These are phyloP conservation scores for Poa annua DNA, from an alignment of 176 grass and related monocot genomes.

Conservation along the genomic window DNA sequence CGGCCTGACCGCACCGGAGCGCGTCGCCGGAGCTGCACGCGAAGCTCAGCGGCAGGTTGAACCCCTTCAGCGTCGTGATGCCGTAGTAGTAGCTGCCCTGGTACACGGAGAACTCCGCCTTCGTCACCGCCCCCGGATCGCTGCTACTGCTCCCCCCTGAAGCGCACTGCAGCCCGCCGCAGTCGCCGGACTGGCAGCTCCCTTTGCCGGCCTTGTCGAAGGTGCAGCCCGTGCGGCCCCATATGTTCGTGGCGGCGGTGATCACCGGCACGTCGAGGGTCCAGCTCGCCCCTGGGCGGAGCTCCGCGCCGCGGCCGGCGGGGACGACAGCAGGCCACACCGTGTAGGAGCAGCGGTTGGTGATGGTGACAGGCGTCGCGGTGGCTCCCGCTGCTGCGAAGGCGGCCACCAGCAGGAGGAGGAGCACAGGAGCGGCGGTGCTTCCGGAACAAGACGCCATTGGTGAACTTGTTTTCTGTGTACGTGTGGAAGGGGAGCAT, in stretches of 20 bases:
- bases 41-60: background rate
- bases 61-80: background rate
- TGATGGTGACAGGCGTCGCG: slow-evolving; percentile 34
- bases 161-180: background rate
- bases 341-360: slow-evolving; percentile 49
- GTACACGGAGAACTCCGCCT: slow-evolving; percentile 3
- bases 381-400: background rate
- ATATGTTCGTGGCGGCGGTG: background rate
- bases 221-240: slow-evolving; percentile 32
- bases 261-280: background rate
- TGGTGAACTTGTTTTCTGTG: background rate
- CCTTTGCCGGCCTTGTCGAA: background rate
- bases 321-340: slow-evolving; percentile 43
- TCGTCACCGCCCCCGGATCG: slow-evolving; percentile 5
- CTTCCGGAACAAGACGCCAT: background rate
- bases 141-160: background rate
- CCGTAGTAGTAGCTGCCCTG: slow-evolving; percentile 7
- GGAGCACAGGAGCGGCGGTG: background rate
- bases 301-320: background rate
- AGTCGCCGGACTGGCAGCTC: slow-evolving; percentile 8
- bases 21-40: slow-evolving; percentile 21
- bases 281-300: background rate
- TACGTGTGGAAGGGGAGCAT: background rate
- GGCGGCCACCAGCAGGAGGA: background rate
- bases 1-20: background rate